Percentiles rank a stretch among this genome's conserved stretches.
Evolutionary conservation across 257 asterid species (phyloP).

Genomic region (Echium plantagineum): DNA sequence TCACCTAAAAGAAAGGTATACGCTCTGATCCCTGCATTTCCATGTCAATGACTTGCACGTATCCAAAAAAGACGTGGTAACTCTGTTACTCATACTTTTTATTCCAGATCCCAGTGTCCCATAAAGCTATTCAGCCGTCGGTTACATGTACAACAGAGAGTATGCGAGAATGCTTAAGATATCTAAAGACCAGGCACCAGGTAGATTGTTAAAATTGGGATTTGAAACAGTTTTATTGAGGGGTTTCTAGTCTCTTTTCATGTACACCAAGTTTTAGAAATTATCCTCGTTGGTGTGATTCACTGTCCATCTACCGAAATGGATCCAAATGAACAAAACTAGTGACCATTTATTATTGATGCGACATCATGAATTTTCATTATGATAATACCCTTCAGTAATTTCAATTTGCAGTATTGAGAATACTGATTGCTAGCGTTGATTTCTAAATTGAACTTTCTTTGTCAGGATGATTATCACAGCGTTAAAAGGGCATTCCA

Average conservation of each 20-base stretch:
- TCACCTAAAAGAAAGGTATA: slow-evolving; percentile 23
- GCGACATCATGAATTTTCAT: background rate
- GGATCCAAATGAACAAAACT: background rate
- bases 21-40: slow-evolving; percentile 5
- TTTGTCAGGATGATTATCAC: slow-evolving; percentile 31
- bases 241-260: background rate
- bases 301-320: no score
- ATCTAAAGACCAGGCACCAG: slow-evolving; percentile 52
- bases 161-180: slow-evolving; percentile 59
- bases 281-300: no score
- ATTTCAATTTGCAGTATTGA: background rate
- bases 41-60: slow-evolving; percentile 1
- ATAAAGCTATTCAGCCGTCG: slow-evolving; percentile 19
- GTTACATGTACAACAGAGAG: slow-evolving; percentile 22
- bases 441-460: background rate
- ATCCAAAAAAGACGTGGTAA: slow-evolving; percentile 1
- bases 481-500: slow-evolving; percentile 35
- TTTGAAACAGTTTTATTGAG: background rate
- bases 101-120: slow-evolving; percentile 22
- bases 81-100: slow-evolving; percentile 11
- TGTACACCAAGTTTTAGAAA: background rate
- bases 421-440: background rate
- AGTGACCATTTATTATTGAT: no score
- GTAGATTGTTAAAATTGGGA: slow-evolving; percentile 18
- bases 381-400: background rate